Conservation (phyloP, 345 rosid genomes). For the Eutrema heterophyllum region DNA sequence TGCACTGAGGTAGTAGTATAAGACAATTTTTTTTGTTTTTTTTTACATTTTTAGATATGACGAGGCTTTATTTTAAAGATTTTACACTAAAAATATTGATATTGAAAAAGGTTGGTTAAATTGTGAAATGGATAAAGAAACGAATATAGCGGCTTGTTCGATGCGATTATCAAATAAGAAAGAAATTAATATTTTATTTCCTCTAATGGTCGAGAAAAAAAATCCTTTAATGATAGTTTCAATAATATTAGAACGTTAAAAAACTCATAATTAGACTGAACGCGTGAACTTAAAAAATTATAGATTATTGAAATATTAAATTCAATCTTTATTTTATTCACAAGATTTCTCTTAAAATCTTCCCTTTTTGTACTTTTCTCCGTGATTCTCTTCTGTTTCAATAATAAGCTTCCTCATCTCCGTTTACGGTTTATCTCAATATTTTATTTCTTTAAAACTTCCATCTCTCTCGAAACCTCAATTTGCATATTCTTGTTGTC, state of each 20-base stretch:
- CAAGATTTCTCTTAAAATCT: constrained; percentile 2
- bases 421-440: not conserved
- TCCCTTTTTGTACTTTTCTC: not conserved
- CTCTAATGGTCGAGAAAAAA: not conserved
- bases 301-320: not conserved
- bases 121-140: not conserved
- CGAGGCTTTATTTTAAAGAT: no score
- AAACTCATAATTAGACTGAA: not conserved
- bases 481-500: constrained; percentile 21
- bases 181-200: not conserved
- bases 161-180: not conserved
- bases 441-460: no score
- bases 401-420: constrained; percentile 6
- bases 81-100: no score
- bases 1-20: no score
- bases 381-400: constrained; percentile 17
- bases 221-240: not conserved
- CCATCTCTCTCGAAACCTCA: constrained; percentile 7
- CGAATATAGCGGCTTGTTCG: not conserved
- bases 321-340: constrained; percentile 6
- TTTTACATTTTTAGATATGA: no score
- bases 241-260: not conserved
- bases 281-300: not conserved
- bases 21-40: no score
- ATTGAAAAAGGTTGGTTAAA: not conserved